Evolutionary conservation across 768 basidiomycete genomes (phyloP).

Genomic region (Phanerodontia chrysosporium): DNA sequence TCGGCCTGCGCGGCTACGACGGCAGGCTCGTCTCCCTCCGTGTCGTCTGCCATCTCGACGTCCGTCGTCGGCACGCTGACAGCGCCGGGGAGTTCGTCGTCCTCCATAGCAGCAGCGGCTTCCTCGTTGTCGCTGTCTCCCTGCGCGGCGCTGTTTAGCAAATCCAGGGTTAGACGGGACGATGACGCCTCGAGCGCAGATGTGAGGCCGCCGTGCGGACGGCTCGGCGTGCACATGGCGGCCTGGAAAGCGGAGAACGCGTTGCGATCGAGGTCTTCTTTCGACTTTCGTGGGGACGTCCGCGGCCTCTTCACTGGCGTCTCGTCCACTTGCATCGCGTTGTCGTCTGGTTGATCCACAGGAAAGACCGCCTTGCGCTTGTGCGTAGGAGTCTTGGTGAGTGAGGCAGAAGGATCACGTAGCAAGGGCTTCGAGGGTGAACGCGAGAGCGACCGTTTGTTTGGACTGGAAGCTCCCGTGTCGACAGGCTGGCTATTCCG

Average conservation of each 20-base stretch:
- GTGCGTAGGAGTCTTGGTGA: slow-evolving; percentile 21
- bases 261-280: neutral
- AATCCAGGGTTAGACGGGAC: slow-evolving; percentile 12
- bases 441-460: neutral
- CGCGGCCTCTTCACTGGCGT: slow-evolving; percentile 24
- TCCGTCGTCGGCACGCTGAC: neutral
- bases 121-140: neutral
- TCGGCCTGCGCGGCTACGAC: neutral
- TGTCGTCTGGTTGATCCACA: slow-evolving; percentile 11
- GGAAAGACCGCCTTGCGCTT: slow-evolving; percentile 26
- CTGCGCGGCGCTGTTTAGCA: neutral
- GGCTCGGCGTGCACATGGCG: slow-evolving; percentile 2
- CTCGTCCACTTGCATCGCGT: slow-evolving; percentile 16
- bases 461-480: neutral
- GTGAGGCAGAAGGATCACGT: slow-evolving; percentile 8
- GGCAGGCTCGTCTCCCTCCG: neutral
- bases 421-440: slow-evolving; percentile 22
- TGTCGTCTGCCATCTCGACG: neutral
- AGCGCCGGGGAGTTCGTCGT: neutral
- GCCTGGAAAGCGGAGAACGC: slow-evolving; percentile 10
- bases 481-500: neutral
- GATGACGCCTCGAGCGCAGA: slow-evolving; percentile 9
- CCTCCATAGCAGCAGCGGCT: neutral
- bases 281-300: neutral
- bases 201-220: neutral